Evolutionary conservation across 257 asterid genomes (phyloP).

Genomic region (Gynochthodes officinalis): DNA sequence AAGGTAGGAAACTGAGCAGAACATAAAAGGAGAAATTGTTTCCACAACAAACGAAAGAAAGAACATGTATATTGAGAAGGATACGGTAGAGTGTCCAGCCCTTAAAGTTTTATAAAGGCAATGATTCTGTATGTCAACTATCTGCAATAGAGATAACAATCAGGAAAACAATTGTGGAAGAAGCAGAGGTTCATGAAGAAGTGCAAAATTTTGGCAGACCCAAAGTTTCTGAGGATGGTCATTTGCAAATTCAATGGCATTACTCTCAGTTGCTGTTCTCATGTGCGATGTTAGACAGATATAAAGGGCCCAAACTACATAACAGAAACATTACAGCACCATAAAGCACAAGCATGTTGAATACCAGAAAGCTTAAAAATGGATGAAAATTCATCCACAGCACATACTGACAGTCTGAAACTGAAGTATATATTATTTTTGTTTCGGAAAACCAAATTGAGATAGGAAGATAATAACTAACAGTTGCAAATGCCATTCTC

Average conservation of each 20-base stretch:
- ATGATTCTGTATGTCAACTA: slow-evolving; percentile 69
- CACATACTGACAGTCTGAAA: neutral
- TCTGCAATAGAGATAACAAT: slow-evolving; percentile 50
- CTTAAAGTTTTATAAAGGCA: slow-evolving; percentile 82
- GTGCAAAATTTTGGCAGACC: neutral
- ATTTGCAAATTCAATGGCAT: neutral
- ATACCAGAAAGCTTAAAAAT: neutral
- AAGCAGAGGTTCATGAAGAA: neutral
- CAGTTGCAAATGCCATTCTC: neutral
- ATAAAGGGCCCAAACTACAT: neutral
- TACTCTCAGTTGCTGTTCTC: neutral
- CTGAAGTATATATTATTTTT: neutral
- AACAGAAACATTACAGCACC: neutral
- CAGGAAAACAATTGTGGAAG: slow-evolving; percentile 9
- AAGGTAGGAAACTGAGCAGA: slow-evolving; percentile 10
- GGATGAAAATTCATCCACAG: neutral
- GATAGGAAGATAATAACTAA: neutral
- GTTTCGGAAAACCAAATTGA: neutral
- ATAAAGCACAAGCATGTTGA: neutral
- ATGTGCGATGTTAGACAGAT: neutral
- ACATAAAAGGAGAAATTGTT: slow-evolving; percentile 4
- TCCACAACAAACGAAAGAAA: slow-evolving; percentile 9
- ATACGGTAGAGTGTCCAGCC: slow-evolving; percentile 88
- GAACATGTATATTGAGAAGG: slow-evolving; percentile 27
- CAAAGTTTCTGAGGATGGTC: neutral